A percentile compares a stretch with the other conserved stretches of the same genome.
These are phyloP conservation scores for Myrmaecium sp. DNA, from an alignment of 2,329 filamentous ascomycete genomes.

Conservation along the genomic window DNA sequence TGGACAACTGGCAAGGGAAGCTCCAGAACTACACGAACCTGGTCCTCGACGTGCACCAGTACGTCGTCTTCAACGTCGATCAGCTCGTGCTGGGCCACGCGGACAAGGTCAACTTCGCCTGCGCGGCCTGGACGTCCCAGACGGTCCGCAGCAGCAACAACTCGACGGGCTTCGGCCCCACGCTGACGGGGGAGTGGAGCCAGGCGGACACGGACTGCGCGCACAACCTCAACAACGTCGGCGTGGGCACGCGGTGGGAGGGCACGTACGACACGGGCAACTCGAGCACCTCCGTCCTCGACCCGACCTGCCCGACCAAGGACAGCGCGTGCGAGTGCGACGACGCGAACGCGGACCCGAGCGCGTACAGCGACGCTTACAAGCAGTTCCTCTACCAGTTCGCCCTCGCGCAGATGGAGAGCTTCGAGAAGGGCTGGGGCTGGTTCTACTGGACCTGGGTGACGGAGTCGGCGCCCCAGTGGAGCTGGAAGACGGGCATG, in stretches of 20 bases:
- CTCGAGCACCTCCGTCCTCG: conserved; percentile 41
- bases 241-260: conserved; percentile 77
- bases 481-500: conserved; percentile 77
- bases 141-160: conserved; percentile 54
- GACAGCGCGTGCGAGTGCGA: conserved; percentile 55
- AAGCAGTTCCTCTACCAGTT: conserved; percentile 78
- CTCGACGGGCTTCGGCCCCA: conserved; percentile 72
- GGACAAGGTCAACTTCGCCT: conserved; percentile 75
- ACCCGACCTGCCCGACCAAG: conserved; percentile 54
- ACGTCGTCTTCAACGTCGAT: conserved; percentile 89
- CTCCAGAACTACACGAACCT: conserved; percentile 55
- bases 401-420: conserved; percentile 89
- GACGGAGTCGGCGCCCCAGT: conserved; percentile 71
- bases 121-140: conserved; percentile 72
- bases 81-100: conserved; percentile 71
- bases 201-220: conserved; percentile 96
- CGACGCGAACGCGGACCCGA: conserved; percentile 56
- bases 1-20: conserved; percentile 77
- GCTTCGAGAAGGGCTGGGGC: conserved; percentile 83
- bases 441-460: conserved; percentile 99
- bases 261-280: conserved; percentile 64
- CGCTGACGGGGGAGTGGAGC: conserved; percentile 90
- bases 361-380: conserved; percentile 53
- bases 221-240: conserved; percentile 72
- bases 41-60: conserved; percentile 93